Percentiles rank a stretch among this genome's conserved stretches.
These are phyloP conservation scores for Cystobasidium slooffiae DNA, from an alignment of 1,284 basidiomycete species.

Conservation along the genomic window DNA sequence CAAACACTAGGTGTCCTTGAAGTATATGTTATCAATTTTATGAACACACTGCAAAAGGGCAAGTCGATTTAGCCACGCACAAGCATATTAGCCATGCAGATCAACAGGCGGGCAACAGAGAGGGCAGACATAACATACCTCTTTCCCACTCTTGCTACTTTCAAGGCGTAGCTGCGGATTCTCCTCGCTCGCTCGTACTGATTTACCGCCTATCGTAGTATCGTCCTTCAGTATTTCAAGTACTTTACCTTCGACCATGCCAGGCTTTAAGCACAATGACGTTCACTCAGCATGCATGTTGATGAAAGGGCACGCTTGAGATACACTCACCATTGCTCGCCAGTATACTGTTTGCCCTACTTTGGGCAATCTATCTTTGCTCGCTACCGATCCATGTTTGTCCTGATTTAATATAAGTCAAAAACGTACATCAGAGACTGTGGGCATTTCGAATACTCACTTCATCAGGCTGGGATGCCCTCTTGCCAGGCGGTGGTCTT, in stretches of 20 bases:
- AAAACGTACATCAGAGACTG: background rate
- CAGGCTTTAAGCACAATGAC: slow-evolving; percentile 2
- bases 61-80: background rate
- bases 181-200: slow-evolving; percentile 12
- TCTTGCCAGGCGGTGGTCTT: slow-evolving; percentile 11
- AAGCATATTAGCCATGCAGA: no score
- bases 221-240: slow-evolving; percentile 8
- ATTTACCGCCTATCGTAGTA: slow-evolving; percentile 13
- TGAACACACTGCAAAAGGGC: background rate
- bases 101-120: no score
- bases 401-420: background rate
- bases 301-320: background rate
- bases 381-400: slow-evolving; percentile 1
- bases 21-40: slow-evolving; percentile 29
- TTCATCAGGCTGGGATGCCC: slow-evolving; percentile 25
- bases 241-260: slow-evolving; percentile 30
- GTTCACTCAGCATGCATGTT: background rate
- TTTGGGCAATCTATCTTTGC: slow-evolving; percentile 11
- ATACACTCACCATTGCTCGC: slow-evolving; percentile 4
- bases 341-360: slow-evolving; percentile 20
- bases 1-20: background rate
- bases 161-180: slow-evolving; percentile 16
- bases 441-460: background rate
- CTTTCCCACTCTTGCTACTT: slow-evolving; percentile 18
- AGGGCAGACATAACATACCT: background rate